Base-by-base conservation (phyloP, 2,329 filamentous ascomycete genomes). In the Hymenotorrendiella dingleyae region DNA sequence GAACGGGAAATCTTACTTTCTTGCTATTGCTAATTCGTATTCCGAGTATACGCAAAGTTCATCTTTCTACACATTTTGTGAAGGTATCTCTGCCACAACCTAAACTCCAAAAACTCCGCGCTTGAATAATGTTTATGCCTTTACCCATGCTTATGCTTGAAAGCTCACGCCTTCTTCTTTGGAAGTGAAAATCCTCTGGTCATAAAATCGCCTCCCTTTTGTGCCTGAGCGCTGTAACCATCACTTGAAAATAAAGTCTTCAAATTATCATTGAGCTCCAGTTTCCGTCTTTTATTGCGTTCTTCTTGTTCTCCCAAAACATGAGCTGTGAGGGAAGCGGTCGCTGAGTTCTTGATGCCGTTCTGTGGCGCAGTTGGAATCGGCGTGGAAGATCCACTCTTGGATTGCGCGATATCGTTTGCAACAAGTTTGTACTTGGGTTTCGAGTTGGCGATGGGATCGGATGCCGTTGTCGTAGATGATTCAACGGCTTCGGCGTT, bases 251-350 rank as follows among this genome's bases (percentile, higher is more conserved):
- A 79, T 11, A 79, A 62, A 48, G 69, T 74, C 49, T 73, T 71
- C 24, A 78, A 51, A 45, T 73, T 77, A 19, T 76, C 73, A 55
- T 71, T 78, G 43, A 72, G 63, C 0, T 52, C 80, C 54, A 88
- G 57, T 59, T 86, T 94, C 47, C 86, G 73, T 53, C 82, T 71
- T 67, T 91, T 95, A 52, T 88, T 89, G 43, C 77, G 74, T 57
- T 84, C 80, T 38, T 91, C 85, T 62, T 96, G 87, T 57, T 97
- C 91, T 19, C 84, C 83, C 20, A 97, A 63, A 0, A 98, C 90
- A 54, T 82, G 89, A 0, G 85, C 86, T 0, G 91, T 94, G 32
- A 98, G 67, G 3, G 81, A 84, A 0, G 91, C 90, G 0, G 93
- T 93, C 42, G 86, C 77, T 0, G 86, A 72, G 55, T 97, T 94